Conservation (phyloP, 2,329 filamentous ascomycete species). For the Diaporthe vexans region DNA sequence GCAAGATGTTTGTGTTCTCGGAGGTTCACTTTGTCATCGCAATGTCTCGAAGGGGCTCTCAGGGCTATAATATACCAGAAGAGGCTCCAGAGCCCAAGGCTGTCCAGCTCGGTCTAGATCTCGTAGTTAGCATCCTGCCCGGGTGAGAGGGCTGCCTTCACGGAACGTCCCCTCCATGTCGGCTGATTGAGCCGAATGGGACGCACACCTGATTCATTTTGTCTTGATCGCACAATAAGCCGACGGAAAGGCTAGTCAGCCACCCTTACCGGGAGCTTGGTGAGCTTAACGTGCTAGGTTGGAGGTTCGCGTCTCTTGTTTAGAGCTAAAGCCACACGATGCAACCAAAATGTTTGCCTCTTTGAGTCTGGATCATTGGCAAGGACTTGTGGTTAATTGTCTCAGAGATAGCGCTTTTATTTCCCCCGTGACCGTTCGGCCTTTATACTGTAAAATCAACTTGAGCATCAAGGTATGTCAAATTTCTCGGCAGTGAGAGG, state of each 20-base stretch:
- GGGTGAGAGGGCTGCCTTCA: no score
- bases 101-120: neutral
- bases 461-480: neutral
- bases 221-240: neutral
- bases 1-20: no score
- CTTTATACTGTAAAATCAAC: neutral
- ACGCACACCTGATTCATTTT: slow-evolving; percentile 2
- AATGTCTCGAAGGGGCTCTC: no score
- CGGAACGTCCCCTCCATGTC: slow-evolving; percentile 8
- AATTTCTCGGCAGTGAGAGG: no score
- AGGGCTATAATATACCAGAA: neutral
- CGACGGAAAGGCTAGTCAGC: neutral
- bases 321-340: slow-evolving; percentile 14
- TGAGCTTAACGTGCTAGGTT: neutral
- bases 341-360: neutral
- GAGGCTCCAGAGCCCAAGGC: neutral
- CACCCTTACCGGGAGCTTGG: slow-evolving; percentile 15
- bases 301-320: slow-evolving; percentile 6
- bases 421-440: neutral
- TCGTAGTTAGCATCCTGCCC: neutral
- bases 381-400: neutral
- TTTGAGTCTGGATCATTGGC: neutral
- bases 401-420: neutral
- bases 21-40: neutral
- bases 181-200: slow-evolving; percentile 20